Base-by-base conservation (phyloP, 2,329 filamentous ascomycete species). In the Trichoderma breve region DNA sequence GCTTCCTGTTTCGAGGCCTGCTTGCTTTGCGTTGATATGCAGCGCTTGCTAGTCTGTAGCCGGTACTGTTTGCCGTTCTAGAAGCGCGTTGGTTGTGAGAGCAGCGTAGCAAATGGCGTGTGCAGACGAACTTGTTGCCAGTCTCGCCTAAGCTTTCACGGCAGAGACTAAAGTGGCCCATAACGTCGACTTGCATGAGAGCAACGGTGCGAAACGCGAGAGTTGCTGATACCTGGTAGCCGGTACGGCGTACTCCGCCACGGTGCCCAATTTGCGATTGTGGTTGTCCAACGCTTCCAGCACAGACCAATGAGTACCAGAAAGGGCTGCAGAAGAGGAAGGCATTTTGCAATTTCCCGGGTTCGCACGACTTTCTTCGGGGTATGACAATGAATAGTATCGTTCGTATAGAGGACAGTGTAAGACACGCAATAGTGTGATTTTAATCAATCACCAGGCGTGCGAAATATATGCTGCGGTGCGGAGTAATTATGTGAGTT, bases 1-100 rank as follows among this genome's bases (percentile, higher is more conserved):
- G 70, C 63, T 72, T 68, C 63, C 62, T 60, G 32, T 68, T 72
- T 72, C 32, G 70, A 68, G 21, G 21, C 18, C 21, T 64, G 34
- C 60, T 39, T 30, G 24, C 43, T 63, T 14, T 9, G 24, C 64
- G 26, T 71, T 30, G 24, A 63, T 53, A 32, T 28, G 67, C 57
- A 57, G 60, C 43, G 34, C 32, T 36, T 53, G 51, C 51, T 28
- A 39, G 64, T 43, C 24, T 28, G 21, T 11, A 32, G 66, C 26
- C 21, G 36, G 60, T 57, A 30, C 15, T 30, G 14, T 36, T 68
- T 28, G 66, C 57, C 57, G 57, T 70, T 70, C 66, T 70, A 70
- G 66, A 70, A 70, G 57, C 57, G 39, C 30, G 30, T 34, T 24
- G 28, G 55, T 26, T 69, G 26, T 18, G 21, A 62, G 57, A 61